Percentiles rank a stretch among this genome's conserved stretches.
Conservation (phyloP, 2,329 filamentous ascomycete species). For the Chrysoporthe austroafricana region DNA sequence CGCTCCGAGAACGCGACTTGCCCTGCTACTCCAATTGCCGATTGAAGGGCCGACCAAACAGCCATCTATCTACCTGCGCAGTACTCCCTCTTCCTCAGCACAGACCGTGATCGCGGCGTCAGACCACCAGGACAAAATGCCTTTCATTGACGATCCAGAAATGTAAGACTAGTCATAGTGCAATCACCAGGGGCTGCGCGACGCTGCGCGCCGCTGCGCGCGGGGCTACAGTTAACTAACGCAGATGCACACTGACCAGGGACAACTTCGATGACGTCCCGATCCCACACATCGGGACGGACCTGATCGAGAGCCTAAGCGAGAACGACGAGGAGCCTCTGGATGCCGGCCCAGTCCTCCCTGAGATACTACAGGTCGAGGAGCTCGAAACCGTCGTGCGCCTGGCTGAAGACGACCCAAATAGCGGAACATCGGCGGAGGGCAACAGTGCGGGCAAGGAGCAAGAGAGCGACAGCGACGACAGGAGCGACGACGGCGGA, state of each 20-base stretch:
- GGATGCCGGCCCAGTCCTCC: constrained; percentile 16
- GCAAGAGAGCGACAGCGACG: constrained; percentile 4
- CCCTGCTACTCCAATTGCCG: background rate
- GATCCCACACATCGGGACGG: constrained; percentile 20
- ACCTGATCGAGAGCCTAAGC: constrained; percentile 19
- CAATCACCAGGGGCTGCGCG: background rate
- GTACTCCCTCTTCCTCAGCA: no score
- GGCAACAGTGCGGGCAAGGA: constrained; percentile 2
- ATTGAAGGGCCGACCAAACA: constrained; percentile 7
- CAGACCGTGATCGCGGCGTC: background rate
- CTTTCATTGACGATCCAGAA: constrained; percentile 23
- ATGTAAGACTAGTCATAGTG: constrained; percentile 18
- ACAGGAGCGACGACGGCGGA: constrained; percentile 4
- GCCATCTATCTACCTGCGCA: background rate
- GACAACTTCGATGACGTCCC: constrained; percentile 19
- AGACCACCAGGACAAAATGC: constrained; percentile 21
- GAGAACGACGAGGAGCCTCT: constrained; percentile 20
- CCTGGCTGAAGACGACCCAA: background rate
- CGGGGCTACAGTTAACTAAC: background rate
- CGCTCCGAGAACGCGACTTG: background rate
- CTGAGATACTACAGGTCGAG: constrained; percentile 18
- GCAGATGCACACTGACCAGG: background rate
- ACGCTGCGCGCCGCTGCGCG: background rate
- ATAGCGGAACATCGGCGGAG: background rate
- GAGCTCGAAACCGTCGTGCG: constrained; percentile 8